Evolutionary conservation across 176 grass and related monocot genomes (phyloP), one percentile per base, ranked within the genome.

Genomic region (Triticum timopheevii): DNA sequence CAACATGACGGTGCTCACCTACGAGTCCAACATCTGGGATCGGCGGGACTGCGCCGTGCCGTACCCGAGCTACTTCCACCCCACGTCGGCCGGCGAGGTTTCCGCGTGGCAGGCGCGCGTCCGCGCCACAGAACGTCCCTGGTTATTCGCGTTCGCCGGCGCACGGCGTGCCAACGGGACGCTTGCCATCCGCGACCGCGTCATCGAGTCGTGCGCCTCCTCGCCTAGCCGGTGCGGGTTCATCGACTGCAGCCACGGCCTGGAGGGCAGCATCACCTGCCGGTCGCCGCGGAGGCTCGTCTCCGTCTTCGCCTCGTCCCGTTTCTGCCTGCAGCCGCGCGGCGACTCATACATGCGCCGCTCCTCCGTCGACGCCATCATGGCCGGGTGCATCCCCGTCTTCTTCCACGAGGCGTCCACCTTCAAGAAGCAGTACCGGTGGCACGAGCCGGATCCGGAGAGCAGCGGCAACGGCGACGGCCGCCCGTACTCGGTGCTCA

Each of bases 1-100:
- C 9, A 93, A 93, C 56, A 89, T 93, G 68, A 88, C 94, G 15
- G 64, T 84, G 73, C 85, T 93, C 10, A 88, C 81, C 11, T 93
- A 86, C 35, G 94, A 93, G 59, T 93, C 89, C 23, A 88, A 87
- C 69, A 35, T 72, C 7, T 92, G 76, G 83, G 58, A 36, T 13
- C 82, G 63, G 13, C 90, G 85, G 0, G 91, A 93, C 82, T 76
- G 87, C 56, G 94, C 80, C 13, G 81, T 96, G 20, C 94, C 94
- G 3, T 96, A 96, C 69, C 94, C 91, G 4, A 92, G 82, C 45
- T 92, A 93, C 83, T 93, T 96, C 76, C 94, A 93, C 85, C 94
- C 94, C 0, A 86, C 85, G 6, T 86, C 77, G 3, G 74, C 86
- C 36, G 17, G 44, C 35, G 79, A 93, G 61, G 89, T 93, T n/a